phyloP scores from a whole-genome alignment of 169 alveolate species.

The Eimeria falciformis region DNA sequence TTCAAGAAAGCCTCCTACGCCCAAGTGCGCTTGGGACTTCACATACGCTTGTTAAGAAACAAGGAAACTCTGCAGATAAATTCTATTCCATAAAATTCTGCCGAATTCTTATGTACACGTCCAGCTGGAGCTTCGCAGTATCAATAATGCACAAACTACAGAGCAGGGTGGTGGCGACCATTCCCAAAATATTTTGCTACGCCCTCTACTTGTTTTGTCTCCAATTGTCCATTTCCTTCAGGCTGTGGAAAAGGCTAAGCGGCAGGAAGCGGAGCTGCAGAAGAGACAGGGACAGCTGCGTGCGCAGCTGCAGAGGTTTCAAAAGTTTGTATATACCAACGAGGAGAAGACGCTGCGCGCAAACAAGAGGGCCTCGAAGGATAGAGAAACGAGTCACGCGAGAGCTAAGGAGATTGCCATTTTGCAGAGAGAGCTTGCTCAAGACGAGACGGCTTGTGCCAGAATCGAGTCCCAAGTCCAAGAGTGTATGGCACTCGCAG shows the following conservation, averaged over 20 bases:
- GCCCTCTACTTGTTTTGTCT: too few relatives aligned
- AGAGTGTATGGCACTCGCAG: slow-evolving; percentile 20
- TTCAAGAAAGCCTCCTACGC: slow-evolving; percentile 59
- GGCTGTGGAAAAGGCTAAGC: slow-evolving; percentile 50
- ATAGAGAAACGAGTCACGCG: slow-evolving; percentile 22
- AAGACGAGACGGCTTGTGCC: slow-evolving; percentile 21
- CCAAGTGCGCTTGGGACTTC: slow-evolving; percentile 16
- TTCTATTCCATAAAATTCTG: too few relatives aligned
- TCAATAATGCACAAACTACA: too few relatives aligned
- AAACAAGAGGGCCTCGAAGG: slow-evolving; percentile 16
- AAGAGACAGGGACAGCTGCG: slow-evolving; percentile 52
- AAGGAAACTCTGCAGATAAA: too few relatives aligned
- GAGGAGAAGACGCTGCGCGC: slow-evolving; percentile 41
- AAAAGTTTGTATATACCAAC: slow-evolving; percentile 47
- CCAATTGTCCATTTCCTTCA: neutral
- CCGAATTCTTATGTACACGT: too few relatives aligned
- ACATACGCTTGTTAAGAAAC: too few relatives aligned
- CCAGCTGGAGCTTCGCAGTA: too few relatives aligned
- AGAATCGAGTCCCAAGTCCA: slow-evolving; percentile 19
- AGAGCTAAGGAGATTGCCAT: slow-evolving; percentile 22
- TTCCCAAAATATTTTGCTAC: too few relatives aligned
- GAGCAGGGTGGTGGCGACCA: too few relatives aligned
- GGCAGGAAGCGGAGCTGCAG: slow-evolving; percentile 54
- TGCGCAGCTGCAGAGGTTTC: slow-evolving; percentile 53
- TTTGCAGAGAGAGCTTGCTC: slow-evolving; percentile 40